A percentile compares a stretch with the other conserved stretches of the same genome.
Evolutionary conservation across 331 rosid genomes (phyloP).

Genomic region (Cydonia oblonga): DNA sequence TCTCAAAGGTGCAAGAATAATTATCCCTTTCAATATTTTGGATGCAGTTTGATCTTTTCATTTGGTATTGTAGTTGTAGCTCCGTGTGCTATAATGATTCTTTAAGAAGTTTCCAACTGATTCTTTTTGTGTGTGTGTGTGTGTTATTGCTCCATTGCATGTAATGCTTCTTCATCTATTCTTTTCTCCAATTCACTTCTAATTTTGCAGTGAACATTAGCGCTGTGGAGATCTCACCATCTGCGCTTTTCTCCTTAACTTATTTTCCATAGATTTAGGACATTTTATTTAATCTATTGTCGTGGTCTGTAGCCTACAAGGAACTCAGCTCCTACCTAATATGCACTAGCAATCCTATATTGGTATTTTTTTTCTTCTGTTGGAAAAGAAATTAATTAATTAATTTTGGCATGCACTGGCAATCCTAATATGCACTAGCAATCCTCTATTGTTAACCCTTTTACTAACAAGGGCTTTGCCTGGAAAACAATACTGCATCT

Average conservation of each 20-base stretch:
- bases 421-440: too few relatives aligned
- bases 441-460: neutral
- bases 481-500: neutral
- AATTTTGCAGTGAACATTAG: neutral
- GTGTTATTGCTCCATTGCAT: neutral
- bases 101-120: neutral
- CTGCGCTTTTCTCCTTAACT: neutral
- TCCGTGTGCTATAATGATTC: neutral
- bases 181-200: neutral
- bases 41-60: constrained; percentile 15
- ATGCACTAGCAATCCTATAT: too few relatives aligned
- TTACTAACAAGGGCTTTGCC: neutral
- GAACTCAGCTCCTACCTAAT: too few relatives aligned
- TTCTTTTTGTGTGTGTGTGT: neutral
- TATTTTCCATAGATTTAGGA: neutral
- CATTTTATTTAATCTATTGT: neutral
- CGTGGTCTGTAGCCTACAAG: too few relatives aligned
- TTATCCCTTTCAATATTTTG: constrained; percentile 5
- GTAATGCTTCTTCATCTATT: neutral
- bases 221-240: neutral
- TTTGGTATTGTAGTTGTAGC: neutral
- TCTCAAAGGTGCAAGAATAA: constrained; percentile 66
- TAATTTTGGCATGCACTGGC: too few relatives aligned
- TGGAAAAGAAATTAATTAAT: too few relatives aligned
- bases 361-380: too few relatives aligned